These are phyloP conservation scores for Aechmea fasciata DNA, from an alignment of 176 grass and related monocot genomes.

Conservation along the genomic window DNA sequence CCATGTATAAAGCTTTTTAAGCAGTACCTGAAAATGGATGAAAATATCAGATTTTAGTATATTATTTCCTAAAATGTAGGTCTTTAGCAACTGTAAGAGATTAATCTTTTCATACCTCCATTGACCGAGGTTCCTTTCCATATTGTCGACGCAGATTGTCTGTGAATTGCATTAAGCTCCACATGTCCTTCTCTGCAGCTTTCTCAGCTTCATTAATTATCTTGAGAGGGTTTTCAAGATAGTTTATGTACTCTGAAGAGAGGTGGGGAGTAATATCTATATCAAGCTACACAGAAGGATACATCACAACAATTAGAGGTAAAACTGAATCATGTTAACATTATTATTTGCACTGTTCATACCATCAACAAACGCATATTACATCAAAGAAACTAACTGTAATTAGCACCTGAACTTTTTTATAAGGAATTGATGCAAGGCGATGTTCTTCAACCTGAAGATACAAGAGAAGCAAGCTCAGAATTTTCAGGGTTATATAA, in stretches of 20 bases:
- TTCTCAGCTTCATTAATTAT: slow-evolving; percentile 72
- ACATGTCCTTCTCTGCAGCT: slow-evolving; percentile 81
- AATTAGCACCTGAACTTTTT: slow-evolving; percentile 61
- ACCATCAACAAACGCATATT: background rate
- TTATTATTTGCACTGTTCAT: background rate
- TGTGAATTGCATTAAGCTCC: slow-evolving; percentile 78
- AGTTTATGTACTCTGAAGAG: slow-evolving; percentile 90
- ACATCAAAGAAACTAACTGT: slow-evolving; percentile 13
- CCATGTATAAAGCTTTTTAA: slow-evolving; percentile 87
- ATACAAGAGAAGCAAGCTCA: slow-evolving; percentile 20
- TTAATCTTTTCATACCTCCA: slow-evolving; percentile 56
- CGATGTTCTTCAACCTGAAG: slow-evolving; percentile 81
- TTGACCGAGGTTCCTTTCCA: slow-evolving; percentile 85
- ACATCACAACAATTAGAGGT: background rate
- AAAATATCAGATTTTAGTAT: slow-evolving; percentile 15
- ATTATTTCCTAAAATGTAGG: background rate
- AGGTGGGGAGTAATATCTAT: slow-evolving; percentile 77
- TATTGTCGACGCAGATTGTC: slow-evolving; percentile 59
- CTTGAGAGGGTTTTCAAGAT: slow-evolving; percentile 86
- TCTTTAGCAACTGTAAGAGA: slow-evolving; percentile 13
- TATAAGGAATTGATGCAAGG: slow-evolving; percentile 65
- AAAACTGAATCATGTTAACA: background rate
- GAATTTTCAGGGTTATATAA: slow-evolving; percentile 7
- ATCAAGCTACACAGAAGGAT: slow-evolving; percentile 41
- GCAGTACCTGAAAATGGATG: slow-evolving; percentile 49